phyloP scores from a whole-genome alignment of 768 basidiomycete genomes.

The Tricholoma hemisulphureum region DNA sequence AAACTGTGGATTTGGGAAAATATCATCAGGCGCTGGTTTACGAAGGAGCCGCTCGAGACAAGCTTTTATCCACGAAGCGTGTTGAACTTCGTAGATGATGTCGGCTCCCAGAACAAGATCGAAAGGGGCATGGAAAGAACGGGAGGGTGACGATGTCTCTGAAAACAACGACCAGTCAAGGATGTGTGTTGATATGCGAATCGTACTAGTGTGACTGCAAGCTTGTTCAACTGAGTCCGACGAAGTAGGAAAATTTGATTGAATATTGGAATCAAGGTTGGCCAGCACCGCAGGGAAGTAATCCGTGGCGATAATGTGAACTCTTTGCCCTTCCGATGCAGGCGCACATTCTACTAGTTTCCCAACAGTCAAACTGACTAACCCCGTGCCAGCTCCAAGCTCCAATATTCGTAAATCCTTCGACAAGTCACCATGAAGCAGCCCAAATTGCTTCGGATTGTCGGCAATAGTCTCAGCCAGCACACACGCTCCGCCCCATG shows the following conservation, averaged over 20 bases:
- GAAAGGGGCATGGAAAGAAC: conserved; percentile 44
- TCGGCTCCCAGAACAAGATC: conserved; percentile 81
- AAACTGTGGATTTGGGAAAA: conserved; percentile 39
- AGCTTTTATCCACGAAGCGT: conserved; percentile 66
- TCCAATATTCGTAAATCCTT: conserved; percentile 56
- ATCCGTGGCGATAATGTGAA: conserved; percentile 64
- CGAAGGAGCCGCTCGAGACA: conserved; percentile 55
- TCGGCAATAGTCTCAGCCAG: conserved; percentile 72
- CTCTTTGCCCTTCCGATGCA: not conserved
- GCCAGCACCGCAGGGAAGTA: conserved; percentile 70
- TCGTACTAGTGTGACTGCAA: not conserved
- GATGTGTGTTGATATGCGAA: conserved; percentile 22
- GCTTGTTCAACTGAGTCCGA: not conserved
- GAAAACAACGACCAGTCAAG: conserved; percentile 65
- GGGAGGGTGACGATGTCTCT: not conserved
- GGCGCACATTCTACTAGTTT: conserved; percentile 38
- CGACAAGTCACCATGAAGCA: conserved; percentile 13
- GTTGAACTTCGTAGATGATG: conserved; percentile 72
- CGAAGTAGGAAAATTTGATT: conserved; percentile 46
- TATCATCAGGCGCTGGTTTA: conserved; percentile 16
- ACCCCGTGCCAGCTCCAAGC: conserved; percentile 82
- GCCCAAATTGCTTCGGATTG: conserved; percentile 50
- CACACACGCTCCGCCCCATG: conserved; percentile 85
- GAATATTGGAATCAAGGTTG: conserved; percentile 66
- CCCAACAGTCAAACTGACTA: conserved; percentile 63